phyloP scores from a whole-genome alignment of 2,329 filamentous ascomycete species.

The Nannizzia gypsea region DNA sequence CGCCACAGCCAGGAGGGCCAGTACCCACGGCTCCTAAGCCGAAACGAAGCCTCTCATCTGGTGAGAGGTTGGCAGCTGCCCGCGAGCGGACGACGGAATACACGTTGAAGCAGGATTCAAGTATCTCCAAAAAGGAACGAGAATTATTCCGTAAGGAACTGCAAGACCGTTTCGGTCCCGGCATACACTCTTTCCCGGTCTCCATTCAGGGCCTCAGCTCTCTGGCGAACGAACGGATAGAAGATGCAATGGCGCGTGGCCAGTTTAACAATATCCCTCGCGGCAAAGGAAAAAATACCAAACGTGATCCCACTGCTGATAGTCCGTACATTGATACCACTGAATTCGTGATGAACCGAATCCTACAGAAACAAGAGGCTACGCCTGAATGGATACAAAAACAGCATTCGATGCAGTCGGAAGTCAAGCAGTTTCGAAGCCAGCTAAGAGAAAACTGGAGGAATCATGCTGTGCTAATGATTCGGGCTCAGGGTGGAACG shows the following conservation, averaged over 20 bases:
- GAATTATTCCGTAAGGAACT: constrained; percentile 61
- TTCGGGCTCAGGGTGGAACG: constrained; percentile 64
- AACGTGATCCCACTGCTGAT: constrained; percentile 67
- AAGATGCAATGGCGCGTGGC: constrained; percentile 82
- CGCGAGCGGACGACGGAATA: constrained; percentile 49
- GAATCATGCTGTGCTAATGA: constrained; percentile 65
- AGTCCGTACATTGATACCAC: constrained; percentile 92
- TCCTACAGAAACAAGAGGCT: constrained; percentile 91
- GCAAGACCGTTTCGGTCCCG: constrained; percentile 66
- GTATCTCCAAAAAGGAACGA: constrained; percentile 57
- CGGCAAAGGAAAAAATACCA: constrained; percentile 56
- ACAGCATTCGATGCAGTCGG: constrained; percentile 72
- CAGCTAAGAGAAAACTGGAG: constrained; percentile 75
- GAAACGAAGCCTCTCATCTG: constrained; percentile 30
- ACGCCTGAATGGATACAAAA: constrained; percentile 98
- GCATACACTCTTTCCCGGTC: constrained; percentile 60
- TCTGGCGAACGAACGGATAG: constrained; percentile 82
- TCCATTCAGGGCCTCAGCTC: constrained; percentile 67
- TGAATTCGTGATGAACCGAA: constrained; percentile 97
- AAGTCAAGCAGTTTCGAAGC: constrained; percentile 57
- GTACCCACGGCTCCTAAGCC: constrained; percentile 37
- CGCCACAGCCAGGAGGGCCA: constrained; percentile 28
- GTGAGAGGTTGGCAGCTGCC: constrained; percentile 45
- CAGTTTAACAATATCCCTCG: constrained; percentile 78
- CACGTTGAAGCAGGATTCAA: constrained; percentile 40